phyloP scores from a whole-genome alignment of 345 rosid genomes.

The Carallia pectinifolia region DNA sequence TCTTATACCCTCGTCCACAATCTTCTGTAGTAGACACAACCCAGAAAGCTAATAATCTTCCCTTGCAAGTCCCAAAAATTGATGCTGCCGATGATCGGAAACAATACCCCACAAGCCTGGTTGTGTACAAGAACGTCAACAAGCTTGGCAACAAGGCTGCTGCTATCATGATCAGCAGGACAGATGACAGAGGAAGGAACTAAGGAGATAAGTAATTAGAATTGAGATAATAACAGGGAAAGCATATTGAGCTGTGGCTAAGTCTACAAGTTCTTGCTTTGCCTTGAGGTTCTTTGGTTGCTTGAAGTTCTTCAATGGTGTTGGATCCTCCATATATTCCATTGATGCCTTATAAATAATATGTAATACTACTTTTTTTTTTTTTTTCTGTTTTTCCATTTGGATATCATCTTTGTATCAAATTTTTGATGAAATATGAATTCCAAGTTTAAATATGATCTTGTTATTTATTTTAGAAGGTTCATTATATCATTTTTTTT shows the following conservation, averaged over 20 bases:
- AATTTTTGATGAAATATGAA: too few relatives aligned
- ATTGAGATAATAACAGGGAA: neutral
- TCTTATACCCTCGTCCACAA: slow-evolving; percentile 48
- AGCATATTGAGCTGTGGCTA: neutral
- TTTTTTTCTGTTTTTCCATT: too few relatives aligned
- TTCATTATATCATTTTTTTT: too few relatives aligned
- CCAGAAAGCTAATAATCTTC: slow-evolving; percentile 2
- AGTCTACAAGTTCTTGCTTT: neutral
- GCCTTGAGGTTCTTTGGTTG: neutral
- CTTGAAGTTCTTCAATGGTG: neutral
- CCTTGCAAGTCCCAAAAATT: slow-evolving; percentile 9
- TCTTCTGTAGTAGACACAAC: neutral
- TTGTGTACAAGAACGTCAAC: neutral
- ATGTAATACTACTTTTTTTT: neutral
- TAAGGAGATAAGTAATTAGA: neutral
- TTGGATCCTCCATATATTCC: neutral
- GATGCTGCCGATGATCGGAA: slow-evolving; percentile 6
- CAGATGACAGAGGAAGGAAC: neutral
- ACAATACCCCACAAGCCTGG: neutral
- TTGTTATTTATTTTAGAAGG: too few relatives aligned
- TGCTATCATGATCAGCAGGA: neutral
- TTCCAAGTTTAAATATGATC: too few relatives aligned
- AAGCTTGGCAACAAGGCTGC: neutral
- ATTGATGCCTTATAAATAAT: neutral
- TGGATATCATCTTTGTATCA: too few relatives aligned